Percentiles rank a stretch among this genome's conserved stretches.
Evolutionary conservation across 495 filamentous ascomycete species (phyloP).

Genomic region (Xylaria cubensis): DNA sequence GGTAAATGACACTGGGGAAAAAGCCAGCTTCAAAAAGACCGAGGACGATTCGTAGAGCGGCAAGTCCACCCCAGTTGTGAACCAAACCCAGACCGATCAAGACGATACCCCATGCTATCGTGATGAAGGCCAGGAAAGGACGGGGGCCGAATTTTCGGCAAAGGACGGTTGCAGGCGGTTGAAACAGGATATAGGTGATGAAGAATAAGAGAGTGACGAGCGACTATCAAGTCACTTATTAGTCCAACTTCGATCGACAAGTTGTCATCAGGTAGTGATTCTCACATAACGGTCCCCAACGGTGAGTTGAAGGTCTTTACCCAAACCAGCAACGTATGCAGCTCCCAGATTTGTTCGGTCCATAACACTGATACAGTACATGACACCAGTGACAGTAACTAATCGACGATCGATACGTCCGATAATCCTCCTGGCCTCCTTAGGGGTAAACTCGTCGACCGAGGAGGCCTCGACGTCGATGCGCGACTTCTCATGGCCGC

Average conservation of each 20-base stretch:
- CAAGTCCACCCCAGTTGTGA: conserved; percentile 55
- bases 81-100: conserved; percentile 67
- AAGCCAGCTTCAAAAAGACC: conserved; percentile 68
- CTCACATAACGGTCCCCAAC: conserved; percentile 52
- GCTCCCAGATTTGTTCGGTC: conserved; percentile 66
- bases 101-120: conserved; percentile 51
- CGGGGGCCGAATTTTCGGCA: conserved; percentile 64
- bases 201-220: conserved; percentile 67
- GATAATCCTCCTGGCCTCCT: conserved; percentile 52
- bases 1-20: conserved; percentile 65
- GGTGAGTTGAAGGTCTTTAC: conserved; percentile 53
- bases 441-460: conserved; percentile 31
- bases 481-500: conserved; percentile 35
- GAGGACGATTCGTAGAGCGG: conserved; percentile 63
- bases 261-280: not conserved
- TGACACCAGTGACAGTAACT: conserved; percentile 60
- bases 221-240: conserved; percentile 37
- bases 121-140: conserved; percentile 58
- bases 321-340: conserved; percentile 63
- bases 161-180: conserved; percentile 57
- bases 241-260: conserved; percentile 1
- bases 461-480: conserved; percentile 34
- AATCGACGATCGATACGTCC: conserved; percentile 64
- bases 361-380: conserved; percentile 69
- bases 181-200: conserved; percentile 64